Percentiles rank a stretch among this genome's conserved stretches.
These are phyloP conservation scores for Phoma sp. DNA, from an alignment of 2,329 filamentous ascomycete genomes.

Conservation along the genomic window DNA sequence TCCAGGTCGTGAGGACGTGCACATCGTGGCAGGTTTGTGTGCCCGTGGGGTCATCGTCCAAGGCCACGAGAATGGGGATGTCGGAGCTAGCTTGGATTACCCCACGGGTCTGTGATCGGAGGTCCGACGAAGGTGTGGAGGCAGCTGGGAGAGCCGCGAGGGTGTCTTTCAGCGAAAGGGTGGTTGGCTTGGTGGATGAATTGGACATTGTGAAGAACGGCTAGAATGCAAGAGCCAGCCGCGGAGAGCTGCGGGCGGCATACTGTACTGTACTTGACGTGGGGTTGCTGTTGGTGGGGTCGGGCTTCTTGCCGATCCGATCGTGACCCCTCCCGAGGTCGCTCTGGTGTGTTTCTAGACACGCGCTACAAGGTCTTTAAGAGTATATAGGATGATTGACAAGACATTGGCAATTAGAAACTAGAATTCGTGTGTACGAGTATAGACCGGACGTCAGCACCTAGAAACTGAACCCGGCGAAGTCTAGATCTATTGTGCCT, in stretches of 20 bases:
- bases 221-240: background rate
- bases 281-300: constrained; percentile 12
- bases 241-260: background rate
- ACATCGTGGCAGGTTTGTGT: constrained; percentile 67
- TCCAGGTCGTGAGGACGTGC: constrained; percentile 62
- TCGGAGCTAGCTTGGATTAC: constrained; percentile 24
- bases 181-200: background rate
- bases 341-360: background rate
- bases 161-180: constrained; percentile 16
- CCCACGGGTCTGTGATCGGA: constrained; percentile 28
- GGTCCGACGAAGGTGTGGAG: constrained; percentile 20
- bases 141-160: constrained; percentile 26
- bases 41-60: constrained; percentile 65
- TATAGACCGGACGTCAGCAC: background rate
- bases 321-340: constrained; percentile 5
- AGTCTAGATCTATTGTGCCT: constrained; percentile 33
- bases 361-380: background rate
- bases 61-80: constrained; percentile 44
- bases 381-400: background rate
- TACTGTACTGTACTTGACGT: background rate
- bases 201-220: background rate
- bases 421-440: background rate
- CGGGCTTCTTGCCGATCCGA: constrained; percentile 18
- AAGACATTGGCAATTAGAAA: background rate
- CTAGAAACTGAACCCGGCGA: constrained; percentile 29